Evolutionary conservation across 2,329 filamentous ascomycete genomes (phyloP).

Genomic region (Exophiala viscosa): DNA sequence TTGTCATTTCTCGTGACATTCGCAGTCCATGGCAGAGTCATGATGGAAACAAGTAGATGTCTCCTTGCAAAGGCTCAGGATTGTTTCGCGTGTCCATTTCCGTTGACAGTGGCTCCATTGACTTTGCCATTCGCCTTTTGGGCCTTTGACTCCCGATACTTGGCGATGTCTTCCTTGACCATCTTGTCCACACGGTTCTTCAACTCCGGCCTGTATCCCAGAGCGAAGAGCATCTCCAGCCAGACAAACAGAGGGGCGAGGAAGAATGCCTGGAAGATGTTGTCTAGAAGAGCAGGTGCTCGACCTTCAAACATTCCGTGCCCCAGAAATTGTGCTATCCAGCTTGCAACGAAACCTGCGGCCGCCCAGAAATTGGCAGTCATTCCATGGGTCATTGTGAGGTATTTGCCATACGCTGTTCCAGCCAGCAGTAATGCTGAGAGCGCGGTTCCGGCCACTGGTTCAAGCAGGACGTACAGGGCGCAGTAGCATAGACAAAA

Average conservation of each 20-base stretch:
- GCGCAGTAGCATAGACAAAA: constrained; percentile 62
- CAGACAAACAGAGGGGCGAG: constrained; percentile 95
- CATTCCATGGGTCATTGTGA: constrained; percentile 61
- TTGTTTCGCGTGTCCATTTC: constrained; percentile 28
- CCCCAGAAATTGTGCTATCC: constrained; percentile 87
- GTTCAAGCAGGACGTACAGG: constrained; percentile 88
- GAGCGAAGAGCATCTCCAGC: constrained; percentile 85
- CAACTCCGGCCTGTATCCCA: constrained; percentile 86
- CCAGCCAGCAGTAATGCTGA: constrained; percentile 71
- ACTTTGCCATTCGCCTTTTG: constrained; percentile 29
- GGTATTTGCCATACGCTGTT: constrained; percentile 71
- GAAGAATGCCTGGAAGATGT: constrained; percentile 85
- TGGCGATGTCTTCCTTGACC: constrained; percentile 72
- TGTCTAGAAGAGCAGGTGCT: constrained; percentile 85
- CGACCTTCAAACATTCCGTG: constrained; percentile 86
- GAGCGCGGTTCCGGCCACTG: constrained; percentile 77
- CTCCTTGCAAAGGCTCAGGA: constrained; percentile 6
- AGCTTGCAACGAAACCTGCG: constrained; percentile 67
- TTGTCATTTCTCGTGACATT: no score
- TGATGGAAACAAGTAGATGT: no score
- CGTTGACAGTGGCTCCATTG: constrained; percentile 24
- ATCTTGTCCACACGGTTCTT: constrained; percentile 74
- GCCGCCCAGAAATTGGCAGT: constrained; percentile 64
- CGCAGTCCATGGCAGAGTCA: no score
- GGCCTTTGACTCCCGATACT: constrained; percentile 61